phyloP scores from a whole-genome alignment of 2,329 filamentous ascomycete genomes.

The Apiospora koreana region DNA sequence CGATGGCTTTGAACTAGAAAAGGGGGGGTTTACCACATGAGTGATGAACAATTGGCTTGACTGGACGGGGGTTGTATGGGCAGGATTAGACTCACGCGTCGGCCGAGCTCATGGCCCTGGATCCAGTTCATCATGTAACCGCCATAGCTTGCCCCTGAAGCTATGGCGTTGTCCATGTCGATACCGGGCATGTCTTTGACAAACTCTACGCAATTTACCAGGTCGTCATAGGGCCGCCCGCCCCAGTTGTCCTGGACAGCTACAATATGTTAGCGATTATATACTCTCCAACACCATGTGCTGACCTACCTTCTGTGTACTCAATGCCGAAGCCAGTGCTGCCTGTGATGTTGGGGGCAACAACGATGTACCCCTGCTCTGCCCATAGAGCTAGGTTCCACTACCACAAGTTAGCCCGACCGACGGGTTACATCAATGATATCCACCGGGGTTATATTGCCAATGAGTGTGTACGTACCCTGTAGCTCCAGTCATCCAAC shows the following conservation, averaged over 20 bases:
- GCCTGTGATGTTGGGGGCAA: slow-evolving; percentile 61
- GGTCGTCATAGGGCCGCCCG: slow-evolving; percentile 54
- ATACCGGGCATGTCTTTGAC: slow-evolving; percentile 53
- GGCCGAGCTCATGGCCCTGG: slow-evolving; percentile 52
- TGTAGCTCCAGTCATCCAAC: slow-evolving; percentile 54
- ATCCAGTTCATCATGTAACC: slow-evolving; percentile 64
- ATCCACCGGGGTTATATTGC: not conserved
- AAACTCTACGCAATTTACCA: slow-evolving; percentile 53
- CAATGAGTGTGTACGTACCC: slow-evolving; percentile 26
- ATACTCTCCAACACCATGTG: not conserved
- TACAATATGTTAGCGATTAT: slow-evolving; percentile 23
- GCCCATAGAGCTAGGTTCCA: slow-evolving; percentile 59
- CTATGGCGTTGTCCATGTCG: slow-evolving; percentile 53
- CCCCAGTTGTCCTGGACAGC: slow-evolving; percentile 56
- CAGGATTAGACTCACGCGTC: slow-evolving; percentile 33
- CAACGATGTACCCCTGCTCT: slow-evolving; percentile 60
- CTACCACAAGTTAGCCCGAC: slow-evolving; percentile 24
- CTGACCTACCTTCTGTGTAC: slow-evolving; percentile 31
- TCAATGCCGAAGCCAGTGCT: slow-evolving; percentile 56
- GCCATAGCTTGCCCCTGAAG: slow-evolving; percentile 56
- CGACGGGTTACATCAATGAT: not conserved
- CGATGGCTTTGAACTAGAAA: slow-evolving; percentile 52
- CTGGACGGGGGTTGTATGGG: not conserved
- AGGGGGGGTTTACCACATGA: too few species aligned
- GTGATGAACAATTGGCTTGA: not conserved